These are phyloP conservation scores for Sordariomycetes sp. DNA, from an alignment of 2,329 filamentous ascomycete species.

Conservation along the genomic window DNA sequence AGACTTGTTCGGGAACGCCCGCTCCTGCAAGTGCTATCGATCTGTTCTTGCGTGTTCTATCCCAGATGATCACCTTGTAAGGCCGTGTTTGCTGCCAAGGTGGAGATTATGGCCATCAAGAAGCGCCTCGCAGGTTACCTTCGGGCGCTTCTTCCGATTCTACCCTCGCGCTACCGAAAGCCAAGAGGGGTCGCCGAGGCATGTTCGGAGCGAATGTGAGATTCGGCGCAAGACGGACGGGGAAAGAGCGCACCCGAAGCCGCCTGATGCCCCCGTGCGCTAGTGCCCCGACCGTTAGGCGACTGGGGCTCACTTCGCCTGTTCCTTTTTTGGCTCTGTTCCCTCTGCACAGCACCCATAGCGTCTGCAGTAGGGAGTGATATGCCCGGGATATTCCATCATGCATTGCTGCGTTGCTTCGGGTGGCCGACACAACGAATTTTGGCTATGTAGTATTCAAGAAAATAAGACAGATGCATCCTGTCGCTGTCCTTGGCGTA, in stretches of 20 bases:
- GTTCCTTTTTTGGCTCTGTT: neutral
- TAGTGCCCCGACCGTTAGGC: neutral
- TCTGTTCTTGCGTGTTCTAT: too few relatives aligned
- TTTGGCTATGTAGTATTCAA: too few relatives aligned
- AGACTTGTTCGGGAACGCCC: neutral
- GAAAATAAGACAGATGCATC: too few relatives aligned
- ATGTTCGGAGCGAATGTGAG: neutral
- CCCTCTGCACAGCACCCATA: too few relatives aligned
- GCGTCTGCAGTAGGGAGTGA: too few relatives aligned
- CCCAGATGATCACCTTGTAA: too few relatives aligned
- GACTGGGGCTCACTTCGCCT: neutral
- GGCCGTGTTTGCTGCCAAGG: neutral
- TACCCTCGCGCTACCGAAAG: neutral
- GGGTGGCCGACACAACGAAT: too few relatives aligned
- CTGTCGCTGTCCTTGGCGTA: too few relatives aligned
- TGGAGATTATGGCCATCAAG: neutral
- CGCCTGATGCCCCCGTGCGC: neutral
- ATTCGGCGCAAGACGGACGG: neutral
- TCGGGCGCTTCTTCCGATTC: neutral
- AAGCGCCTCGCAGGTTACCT: neutral
- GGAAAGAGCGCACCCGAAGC: neutral
- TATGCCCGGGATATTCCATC: too few relatives aligned
- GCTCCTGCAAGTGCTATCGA: too few relatives aligned
- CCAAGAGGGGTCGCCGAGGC: neutral
- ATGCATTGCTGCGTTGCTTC: too few relatives aligned